Evolutionary conservation across 2,329 filamentous ascomycete species (phyloP), one percentile per base, ranked within the genome.

Genomic region (Botrytis aclada): DNA sequence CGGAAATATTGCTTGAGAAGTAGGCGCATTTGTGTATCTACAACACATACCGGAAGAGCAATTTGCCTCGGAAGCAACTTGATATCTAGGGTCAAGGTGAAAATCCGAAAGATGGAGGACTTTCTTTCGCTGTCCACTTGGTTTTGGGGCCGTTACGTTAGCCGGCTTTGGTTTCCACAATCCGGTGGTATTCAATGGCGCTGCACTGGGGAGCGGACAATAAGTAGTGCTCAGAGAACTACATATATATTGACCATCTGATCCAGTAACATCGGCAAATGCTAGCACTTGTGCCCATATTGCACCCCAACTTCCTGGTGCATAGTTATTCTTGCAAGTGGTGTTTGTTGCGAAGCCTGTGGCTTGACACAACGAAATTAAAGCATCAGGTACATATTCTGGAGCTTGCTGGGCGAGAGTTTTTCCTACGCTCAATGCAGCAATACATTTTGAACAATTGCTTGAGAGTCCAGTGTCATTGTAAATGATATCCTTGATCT

Each of bases 231-330:
- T 84, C 8, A 89, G 76, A 25, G 81, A 83, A 75, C 85, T 84
- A 81, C 88, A 89, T 63, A 90, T 88, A 74, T 87, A 88, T 71
- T 84, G 81, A 8, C 87, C 88, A 77, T 90, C 88, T 3, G 85
- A 81, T 14, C 87, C 87, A 32, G 81, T 81, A 14, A 89, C 82
- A 77, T 89, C 83, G 12, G 86, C 87, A 61, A 85, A 82, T 4
- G 85, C 83, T 45, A 90, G 80, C 2, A 89, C 82, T 76, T 89
- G 88, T 7, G 87, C 87, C 87, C 86, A 89, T 71, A 87, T 83
- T 1, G 86, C 84, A 29, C 88, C 88, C 74, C 86, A 87, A 25
- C 81, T 85, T 25, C 81, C 79, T 3, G 83, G 82, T 1, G 83
- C 81, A 73, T 86, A 89, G 60, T 83, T 83, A 34, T 83, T 81